Evolutionary conservation across 768 basidiomycete genomes (phyloP), one percentile per base, ranked within the genome.

Genomic region (Podaxis carcinomalis): DNA sequence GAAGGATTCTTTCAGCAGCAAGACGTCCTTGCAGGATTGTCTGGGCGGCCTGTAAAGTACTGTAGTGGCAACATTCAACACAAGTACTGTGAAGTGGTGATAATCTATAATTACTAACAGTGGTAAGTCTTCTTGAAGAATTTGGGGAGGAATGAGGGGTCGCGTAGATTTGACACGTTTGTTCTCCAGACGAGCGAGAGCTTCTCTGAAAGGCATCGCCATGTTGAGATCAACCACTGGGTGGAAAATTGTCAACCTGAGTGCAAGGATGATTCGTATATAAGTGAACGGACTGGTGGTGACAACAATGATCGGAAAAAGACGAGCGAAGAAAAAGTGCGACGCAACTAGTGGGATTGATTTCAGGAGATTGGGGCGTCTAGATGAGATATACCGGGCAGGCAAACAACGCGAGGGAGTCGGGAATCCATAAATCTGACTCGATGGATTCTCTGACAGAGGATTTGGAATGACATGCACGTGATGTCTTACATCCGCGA

Each of bases 91-190:
- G 27, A 16, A 11, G 13, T 44, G 37, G 14, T 39, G 40, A 16
- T 25, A 23, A 11, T 36, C 14, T 23, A 61, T 21, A 23, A 7
- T 27, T 51, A 60, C 85, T 55, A 75, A 92, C 90, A 93, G 75
- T 46, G 92, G 92, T n/a, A 92, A 81, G 73, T 98, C 95, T 73
- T 98, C 95, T 66, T 91, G 90, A 1, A 98, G 82, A 63, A 98
- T 96, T 70, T 95, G 94, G 21, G 95, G 95, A 54, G 95, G 95
- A 59, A 98, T 95, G 59, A 98, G 76, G 28, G 95, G 95, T 44
- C 94, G 80, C 16, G 89, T 94, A 14, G 83, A 88, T 71, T 85
- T 93, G 57, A 98, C 94, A 49, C 95, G 80, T 62, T 86, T 81
- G 69, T 98, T 95, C 69, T 95, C 93, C 40, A 97, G 86, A 57